These are phyloP conservation scores for Cryptococcus jaspeensis DNA, from an alignment of 1,284 basidiomycete species.

Conservation along the genomic window DNA sequence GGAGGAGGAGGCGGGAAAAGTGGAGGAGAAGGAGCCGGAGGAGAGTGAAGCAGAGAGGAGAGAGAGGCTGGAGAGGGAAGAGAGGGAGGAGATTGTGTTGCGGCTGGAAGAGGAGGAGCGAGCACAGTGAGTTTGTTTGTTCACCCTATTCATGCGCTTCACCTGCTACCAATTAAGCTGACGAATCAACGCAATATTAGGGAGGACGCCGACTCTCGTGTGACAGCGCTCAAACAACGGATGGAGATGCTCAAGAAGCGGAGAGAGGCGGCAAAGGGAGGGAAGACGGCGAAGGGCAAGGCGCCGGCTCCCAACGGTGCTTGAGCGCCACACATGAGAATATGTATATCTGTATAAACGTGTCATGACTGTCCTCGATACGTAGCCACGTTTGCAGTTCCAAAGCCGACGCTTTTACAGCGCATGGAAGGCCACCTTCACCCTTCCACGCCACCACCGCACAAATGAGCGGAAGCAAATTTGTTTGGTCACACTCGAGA, in stretches of 20 bases:
- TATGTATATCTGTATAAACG: too few species aligned
- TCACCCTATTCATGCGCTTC: neutral
- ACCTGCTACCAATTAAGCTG: neutral
- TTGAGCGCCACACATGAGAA: neutral
- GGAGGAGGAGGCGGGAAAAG: neutral
- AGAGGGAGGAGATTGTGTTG: constrained; percentile 50
- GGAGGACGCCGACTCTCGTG: constrained; percentile 51
- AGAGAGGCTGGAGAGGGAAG: constrained; percentile 42
- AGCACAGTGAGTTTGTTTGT: constrained; percentile 45
- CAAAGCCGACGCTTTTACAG: too few species aligned
- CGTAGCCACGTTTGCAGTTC: too few species aligned
- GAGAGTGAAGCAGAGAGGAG: constrained; percentile 46
- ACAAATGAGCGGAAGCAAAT: neutral
- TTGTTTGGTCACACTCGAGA: too few species aligned
- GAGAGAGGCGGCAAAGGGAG: constrained; percentile 30
- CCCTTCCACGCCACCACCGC: neutral
- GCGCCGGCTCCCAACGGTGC: neutral
- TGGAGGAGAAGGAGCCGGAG: constrained; percentile 32
- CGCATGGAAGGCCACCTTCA: too few species aligned
- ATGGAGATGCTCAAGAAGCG: constrained; percentile 47
- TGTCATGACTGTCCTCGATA: too few species aligned
- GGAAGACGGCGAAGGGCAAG: neutral
- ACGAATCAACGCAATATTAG: constrained; percentile 16
- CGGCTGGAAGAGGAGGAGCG: constrained; percentile 50
- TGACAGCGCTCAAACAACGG: constrained; percentile 44